Evolutionary conservation across 371 early-diverging fungal genomes (phyloP).

Genomic region (Coemansia sp.): DNA sequence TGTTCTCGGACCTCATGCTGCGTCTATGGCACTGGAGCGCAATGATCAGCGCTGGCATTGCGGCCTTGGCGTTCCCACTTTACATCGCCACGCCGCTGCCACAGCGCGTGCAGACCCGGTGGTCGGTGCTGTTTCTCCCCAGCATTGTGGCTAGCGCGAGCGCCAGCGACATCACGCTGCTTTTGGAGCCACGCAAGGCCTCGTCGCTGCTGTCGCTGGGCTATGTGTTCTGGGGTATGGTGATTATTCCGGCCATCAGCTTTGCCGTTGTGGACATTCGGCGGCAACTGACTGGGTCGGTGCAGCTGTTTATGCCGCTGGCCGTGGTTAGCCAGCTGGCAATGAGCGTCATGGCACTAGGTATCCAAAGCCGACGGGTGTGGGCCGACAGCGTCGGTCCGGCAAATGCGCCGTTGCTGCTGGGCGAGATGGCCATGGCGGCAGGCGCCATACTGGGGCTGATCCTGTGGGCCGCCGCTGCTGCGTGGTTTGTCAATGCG

Average conservation of each 20-base stretch:
- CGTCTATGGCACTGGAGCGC: conserved; percentile 21
- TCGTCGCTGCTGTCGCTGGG: conserved; percentile 14
- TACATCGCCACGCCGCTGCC: background rate
- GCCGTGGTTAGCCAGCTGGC: conserved; percentile 20
- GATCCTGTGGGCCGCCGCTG: conserved; percentile 26
- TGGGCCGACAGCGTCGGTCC: conserved; percentile 32
- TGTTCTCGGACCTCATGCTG: conserved; percentile 23
- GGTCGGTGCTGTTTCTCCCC: conserved; percentile 13
- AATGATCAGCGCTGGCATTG: background rate
- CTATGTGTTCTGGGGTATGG: conserved; percentile 26
- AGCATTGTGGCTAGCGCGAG: conserved; percentile 6
- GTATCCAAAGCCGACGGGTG: conserved; percentile 33
- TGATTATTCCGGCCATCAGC: conserved; percentile 8
- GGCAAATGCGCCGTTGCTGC: conserved; percentile 27
- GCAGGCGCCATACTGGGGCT: conserved; percentile 38
- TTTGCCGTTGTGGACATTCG: conserved; percentile 13
- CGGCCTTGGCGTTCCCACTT: conserved; percentile 11
- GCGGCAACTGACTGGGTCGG: background rate
- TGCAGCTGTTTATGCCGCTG: conserved; percentile 5
- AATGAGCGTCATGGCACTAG: conserved; percentile 27
- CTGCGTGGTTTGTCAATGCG: conserved; percentile 28
- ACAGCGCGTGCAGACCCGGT: background rate
- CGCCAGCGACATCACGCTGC: conserved; percentile 22
- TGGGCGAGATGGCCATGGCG: conserved; percentile 42
- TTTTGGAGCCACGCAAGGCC: conserved; percentile 7